These are phyloP conservation scores for Penicillium lividum DNA, from an alignment of 495 filamentous ascomycete genomes.

Conservation along the genomic window DNA sequence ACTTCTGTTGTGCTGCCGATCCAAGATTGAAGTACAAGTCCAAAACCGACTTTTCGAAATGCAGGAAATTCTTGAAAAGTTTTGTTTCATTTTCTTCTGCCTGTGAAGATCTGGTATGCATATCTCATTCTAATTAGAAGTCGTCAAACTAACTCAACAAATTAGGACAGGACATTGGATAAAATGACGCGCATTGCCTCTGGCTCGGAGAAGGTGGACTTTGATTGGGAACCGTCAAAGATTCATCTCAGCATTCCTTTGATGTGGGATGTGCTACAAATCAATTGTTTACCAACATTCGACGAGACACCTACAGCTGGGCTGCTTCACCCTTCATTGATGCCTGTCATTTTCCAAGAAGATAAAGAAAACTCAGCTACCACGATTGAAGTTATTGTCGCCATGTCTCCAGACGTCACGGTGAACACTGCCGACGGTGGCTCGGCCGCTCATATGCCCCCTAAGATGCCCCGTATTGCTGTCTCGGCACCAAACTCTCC, in stretches of 20 bases:
- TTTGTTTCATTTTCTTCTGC: slow-evolving; percentile 44
- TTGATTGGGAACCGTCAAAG: slow-evolving; percentile 48
- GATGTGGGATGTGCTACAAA: slow-evolving; percentile 51
- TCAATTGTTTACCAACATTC: slow-evolving; percentile 34
- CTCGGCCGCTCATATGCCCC: slow-evolving; percentile 40
- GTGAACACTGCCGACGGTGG: slow-evolving; percentile 48
- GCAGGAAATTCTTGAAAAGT: slow-evolving; percentile 42
- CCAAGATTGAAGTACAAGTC: slow-evolving; percentile 47
- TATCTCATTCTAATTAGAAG: not conserved
- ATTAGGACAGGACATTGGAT: slow-evolving; percentile 42
- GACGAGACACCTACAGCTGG: slow-evolving; percentile 31
- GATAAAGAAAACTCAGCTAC: slow-evolving; percentile 30
- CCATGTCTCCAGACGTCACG: slow-evolving; percentile 45
- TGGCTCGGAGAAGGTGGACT: slow-evolving; percentile 43
- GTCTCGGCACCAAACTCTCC: slow-evolving; percentile 25
- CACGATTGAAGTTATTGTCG: slow-evolving; percentile 46
- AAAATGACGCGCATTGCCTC: slow-evolving; percentile 45
- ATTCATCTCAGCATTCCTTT: slow-evolving; percentile 51
- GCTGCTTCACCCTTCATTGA: slow-evolving; percentile 37
- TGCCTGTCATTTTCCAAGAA: slow-evolving; percentile 25
- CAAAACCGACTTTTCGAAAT: slow-evolving; percentile 47
- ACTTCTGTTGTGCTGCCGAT: slow-evolving; percentile 48
- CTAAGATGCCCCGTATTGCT: slow-evolving; percentile 24
- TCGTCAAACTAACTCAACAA: not conserved
- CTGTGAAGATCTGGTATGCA: slow-evolving; percentile 38